Evolutionary conservation across 2,329 filamentous ascomycete genomes (phyloP), one percentile per base, ranked within the genome.

Genomic region (Coleophoma eucalyptorum): DNA sequence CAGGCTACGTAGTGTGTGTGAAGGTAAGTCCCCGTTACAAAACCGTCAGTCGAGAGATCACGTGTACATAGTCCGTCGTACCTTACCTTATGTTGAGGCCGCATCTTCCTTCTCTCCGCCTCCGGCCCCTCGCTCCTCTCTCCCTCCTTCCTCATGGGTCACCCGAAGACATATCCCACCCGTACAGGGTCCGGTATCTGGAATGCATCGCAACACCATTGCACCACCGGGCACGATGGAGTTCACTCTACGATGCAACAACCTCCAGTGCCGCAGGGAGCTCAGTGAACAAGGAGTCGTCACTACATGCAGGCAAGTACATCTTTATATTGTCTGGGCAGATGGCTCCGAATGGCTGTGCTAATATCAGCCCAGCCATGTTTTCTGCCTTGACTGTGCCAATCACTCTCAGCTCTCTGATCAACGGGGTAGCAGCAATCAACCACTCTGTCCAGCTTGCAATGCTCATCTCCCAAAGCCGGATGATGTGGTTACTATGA

Each of bases 301-400:
- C 33, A 96, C 92, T 4, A 94, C 89, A 13, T 97, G 92, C 81
- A 90, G 87, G 90, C 89, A 66, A 59, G 73, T 66, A 5, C 18
- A 26, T 20, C 16, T 40, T 4, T 46, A 20, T 26, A 21, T 42
- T 16, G 34, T 8, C 54, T 56, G 54, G 48, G 19, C 4, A 31
- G 32, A 18, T 35, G 18, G 26, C 26, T 26, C 26, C 6, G 10
- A 26, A 26, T 8, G 26, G 26, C 26, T 5, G 26, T 5, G 26
- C 10, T 26, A 26, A 26, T 26, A 8, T 26, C 10, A 6, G 26
- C 26, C 18, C 37, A 91, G 91, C 55, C 93, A 97, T 68, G 86
- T 95, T 40, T 95, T 96, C 70, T 97, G 93, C 65, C 69, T 84
- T 2, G 73, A 81, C 16, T 97, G 93, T 62, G 86, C 88, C 21